A percentile compares a stretch with the other conserved stretches of the same genome.
Evolutionary conservation across 129 eudicot genomes (phyloP).

Genomic region (sunflower (Helianthus annuus)): DNA sequence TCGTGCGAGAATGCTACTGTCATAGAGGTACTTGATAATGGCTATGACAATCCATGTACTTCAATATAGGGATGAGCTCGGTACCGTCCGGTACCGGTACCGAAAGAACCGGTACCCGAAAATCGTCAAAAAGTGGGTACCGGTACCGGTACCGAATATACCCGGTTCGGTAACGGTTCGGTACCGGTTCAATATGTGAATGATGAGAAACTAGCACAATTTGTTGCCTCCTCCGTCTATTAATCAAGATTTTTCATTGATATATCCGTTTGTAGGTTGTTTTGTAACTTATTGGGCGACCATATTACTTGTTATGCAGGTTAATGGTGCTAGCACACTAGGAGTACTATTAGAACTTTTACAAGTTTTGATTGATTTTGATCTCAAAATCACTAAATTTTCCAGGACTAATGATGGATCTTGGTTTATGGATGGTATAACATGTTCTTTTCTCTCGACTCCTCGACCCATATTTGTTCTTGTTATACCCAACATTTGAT

Average conservation of each 20-base stretch:
- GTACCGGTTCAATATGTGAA: no score
- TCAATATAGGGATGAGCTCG: no score
- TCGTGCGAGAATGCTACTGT: constrained; percentile 15
- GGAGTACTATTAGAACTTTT: constrained; percentile 5
- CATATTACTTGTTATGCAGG: not conserved
- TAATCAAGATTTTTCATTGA: not conserved
- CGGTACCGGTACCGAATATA: no score
- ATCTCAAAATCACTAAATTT: not conserved
- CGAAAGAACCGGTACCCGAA: no score
- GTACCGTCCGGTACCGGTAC: no score
- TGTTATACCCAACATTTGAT: not conserved
- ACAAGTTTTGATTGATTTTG: constrained; percentile 4
- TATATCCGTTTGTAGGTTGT: not conserved
- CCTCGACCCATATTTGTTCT: not conserved
- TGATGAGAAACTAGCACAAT: no score
- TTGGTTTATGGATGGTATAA: constrained; percentile 15
- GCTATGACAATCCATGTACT: not conserved
- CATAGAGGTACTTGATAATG: constrained; percentile 10
- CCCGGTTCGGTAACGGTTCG: no score
- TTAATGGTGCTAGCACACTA: constrained; percentile 12
- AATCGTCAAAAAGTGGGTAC: no score
- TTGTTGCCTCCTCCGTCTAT: not conserved
- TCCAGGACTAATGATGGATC: not conserved
- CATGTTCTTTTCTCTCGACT: not conserved
- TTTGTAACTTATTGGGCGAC: not conserved